Conservation (phyloP, 805 yeast genomes). For the Komagataella kurtzmanii region DNA sequence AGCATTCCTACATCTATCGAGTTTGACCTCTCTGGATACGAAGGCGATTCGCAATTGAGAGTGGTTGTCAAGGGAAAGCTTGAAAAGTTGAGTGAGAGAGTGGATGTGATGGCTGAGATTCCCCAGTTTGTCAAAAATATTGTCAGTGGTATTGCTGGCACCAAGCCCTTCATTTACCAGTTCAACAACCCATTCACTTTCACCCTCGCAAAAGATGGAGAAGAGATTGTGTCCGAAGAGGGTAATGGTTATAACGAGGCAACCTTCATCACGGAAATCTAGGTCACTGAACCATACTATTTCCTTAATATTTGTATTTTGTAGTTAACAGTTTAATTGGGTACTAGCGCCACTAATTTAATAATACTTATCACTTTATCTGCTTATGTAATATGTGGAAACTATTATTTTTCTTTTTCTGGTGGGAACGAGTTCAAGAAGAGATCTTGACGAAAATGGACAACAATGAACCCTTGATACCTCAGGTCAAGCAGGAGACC, state of each 20-base stretch:
- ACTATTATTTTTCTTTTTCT: no score
- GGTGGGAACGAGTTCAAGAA: background rate
- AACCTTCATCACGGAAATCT: constrained; percentile 48
- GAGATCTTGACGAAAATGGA: background rate
- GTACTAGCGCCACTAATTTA: background rate
- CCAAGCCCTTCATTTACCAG: constrained; percentile 95
- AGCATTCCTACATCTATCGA: constrained; percentile 61
- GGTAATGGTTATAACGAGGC: constrained; percentile 71
- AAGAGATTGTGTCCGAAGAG: constrained; percentile 28
- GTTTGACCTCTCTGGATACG: constrained; percentile 33
- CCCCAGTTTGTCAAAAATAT: constrained; percentile 89
- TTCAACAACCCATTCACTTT: constrained; percentile 55
- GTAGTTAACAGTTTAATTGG: background rate
- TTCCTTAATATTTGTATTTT: background rate
- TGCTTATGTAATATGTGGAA: background rate
- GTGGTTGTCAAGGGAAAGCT: constrained; percentile 51
- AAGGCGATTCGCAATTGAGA: constrained; percentile 22
- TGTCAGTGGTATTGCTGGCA: constrained; percentile 89
- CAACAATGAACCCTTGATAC: background rate
- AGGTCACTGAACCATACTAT: background rate
- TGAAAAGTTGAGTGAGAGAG: constrained; percentile 61
- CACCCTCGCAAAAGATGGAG: constrained; percentile 24
- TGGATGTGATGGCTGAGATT: constrained; percentile 95
- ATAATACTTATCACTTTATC: background rate
- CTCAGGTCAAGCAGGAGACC: background rate